A percentile compares a stretch with the other conserved stretches of the same genome.
Evolutionary conservation across 2,329 filamentous ascomycete species (phyloP).

Genomic region (Trichoderma oligosporum): DNA sequence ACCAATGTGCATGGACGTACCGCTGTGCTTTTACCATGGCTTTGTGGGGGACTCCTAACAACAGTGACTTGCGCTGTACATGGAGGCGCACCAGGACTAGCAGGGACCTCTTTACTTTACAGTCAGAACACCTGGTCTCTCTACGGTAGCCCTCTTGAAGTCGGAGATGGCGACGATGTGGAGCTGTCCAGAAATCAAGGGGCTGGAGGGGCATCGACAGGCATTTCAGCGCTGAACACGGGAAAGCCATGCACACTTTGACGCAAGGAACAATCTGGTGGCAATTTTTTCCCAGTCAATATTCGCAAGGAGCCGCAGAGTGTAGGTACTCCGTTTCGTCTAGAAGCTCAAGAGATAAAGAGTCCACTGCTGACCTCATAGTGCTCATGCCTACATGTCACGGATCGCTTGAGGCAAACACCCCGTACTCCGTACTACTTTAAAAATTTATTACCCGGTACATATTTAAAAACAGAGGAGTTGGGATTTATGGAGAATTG

Average conservation of each 20-base stretch:
- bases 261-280: constrained; percentile 18
- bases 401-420: background rate
- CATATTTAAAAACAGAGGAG: background rate
- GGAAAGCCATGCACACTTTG: background rate
- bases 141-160: constrained; percentile 1
- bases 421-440: background rate
- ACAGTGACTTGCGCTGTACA: constrained; percentile 10
- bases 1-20: constrained; percentile 15
- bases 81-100: background rate
- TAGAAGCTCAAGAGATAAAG: constrained; percentile 4
- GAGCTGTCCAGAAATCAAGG: constrained; percentile 21
- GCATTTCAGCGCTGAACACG: constrained; percentile 14
- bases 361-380: constrained; percentile 17
- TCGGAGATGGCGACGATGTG: constrained; percentile 19
- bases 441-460: background rate
- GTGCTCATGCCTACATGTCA: constrained; percentile 13
- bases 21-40: constrained; percentile 15
- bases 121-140: background rate
- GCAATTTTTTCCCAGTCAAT: background rate
- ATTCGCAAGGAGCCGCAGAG: background rate
- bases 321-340: constrained; percentile 4
- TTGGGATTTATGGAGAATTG: too few relatives aligned
- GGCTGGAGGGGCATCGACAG: constrained; percentile 21
- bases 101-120: background rate
- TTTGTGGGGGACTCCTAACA: constrained; percentile 16